A percentile compares a stretch with the other conserved stretches of the same genome.
These are phyloP conservation scores for Carex pumila DNA, from an alignment of 176 grass and related monocot genomes.

Conservation along the genomic window DNA sequence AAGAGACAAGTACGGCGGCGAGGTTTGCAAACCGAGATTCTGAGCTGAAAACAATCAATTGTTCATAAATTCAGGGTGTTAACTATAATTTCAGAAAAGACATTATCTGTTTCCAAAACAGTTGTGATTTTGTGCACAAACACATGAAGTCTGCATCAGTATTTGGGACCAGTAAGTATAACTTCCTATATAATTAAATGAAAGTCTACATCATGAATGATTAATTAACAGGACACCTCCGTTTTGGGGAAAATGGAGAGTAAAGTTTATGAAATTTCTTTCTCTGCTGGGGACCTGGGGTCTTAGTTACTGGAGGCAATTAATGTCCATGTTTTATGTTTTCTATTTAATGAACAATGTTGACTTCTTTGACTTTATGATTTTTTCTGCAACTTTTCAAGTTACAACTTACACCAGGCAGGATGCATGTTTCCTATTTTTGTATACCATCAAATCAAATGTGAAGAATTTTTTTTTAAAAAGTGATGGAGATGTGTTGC, in stretches of 20 bases:
- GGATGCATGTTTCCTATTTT: not conserved
- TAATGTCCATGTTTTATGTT: not conserved
- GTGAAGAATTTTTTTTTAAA: too few species aligned
- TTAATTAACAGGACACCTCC: not conserved
- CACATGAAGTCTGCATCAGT: too few species aligned
- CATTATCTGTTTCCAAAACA: too few species aligned
- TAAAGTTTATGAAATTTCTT: not conserved
- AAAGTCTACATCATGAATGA: not conserved
- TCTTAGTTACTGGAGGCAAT: not conserved
- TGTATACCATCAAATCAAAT: too few species aligned
- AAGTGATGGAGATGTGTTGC: not conserved
- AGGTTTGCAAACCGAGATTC: constrained; percentile 41
- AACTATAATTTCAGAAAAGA: not conserved
- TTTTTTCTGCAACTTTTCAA: not conserved
- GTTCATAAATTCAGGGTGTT: not conserved
- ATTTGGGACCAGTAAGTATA: too few species aligned
- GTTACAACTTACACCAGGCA: not conserved
- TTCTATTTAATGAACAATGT: not conserved
- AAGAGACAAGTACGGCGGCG: constrained; percentile 59
- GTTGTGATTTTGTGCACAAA: too few species aligned
- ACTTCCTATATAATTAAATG: not conserved
- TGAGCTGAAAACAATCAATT: constrained; percentile 34
- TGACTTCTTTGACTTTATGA: not conserved
- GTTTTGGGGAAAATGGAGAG: not conserved
- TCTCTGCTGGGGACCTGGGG: not conserved